Evolutionary conservation across 495 filamentous ascomycete genomes (phyloP).

Genomic region (Tuber umbilicatum): DNA sequence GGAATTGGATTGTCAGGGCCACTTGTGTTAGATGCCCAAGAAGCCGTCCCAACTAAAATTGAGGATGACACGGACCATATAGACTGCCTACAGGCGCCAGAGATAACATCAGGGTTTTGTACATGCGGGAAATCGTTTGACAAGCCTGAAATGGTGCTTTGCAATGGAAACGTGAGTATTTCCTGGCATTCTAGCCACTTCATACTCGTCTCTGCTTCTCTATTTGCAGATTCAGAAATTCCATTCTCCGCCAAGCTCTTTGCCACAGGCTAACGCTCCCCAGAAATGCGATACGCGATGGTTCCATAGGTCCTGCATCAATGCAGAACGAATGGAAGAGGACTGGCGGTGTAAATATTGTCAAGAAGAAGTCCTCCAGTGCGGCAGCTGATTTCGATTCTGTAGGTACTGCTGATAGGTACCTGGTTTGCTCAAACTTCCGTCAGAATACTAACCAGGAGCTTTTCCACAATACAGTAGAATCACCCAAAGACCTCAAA

Average conservation of each 20-base stretch:
- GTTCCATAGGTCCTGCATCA: slow-evolving; percentile 35
- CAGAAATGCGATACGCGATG: slow-evolving; percentile 33
- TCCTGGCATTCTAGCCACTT: background rate
- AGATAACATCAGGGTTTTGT: slow-evolving; percentile 31
- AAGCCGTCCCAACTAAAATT: background rate
- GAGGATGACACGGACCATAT: slow-evolving; percentile 1
- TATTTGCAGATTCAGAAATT: background rate
- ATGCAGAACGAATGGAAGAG: slow-evolving; percentile 9
- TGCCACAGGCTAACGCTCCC: slow-evolving; percentile 13
- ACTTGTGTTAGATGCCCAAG: slow-evolving; percentile 17
- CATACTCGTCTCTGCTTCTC: background rate
- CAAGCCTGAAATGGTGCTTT: slow-evolving; percentile 34
- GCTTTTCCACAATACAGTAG: background rate
- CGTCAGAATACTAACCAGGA: background rate
- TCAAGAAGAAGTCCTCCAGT: background rate
- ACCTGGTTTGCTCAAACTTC: background rate
- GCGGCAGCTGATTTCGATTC: background rate
- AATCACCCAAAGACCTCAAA: background rate
- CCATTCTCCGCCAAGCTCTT: background rate
- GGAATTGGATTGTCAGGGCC: slow-evolving; percentile 35
- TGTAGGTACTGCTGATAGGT: background rate
- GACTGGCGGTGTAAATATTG: slow-evolving; percentile 20
- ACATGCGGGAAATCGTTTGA: slow-evolving; percentile 29
- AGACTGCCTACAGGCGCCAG: background rate
- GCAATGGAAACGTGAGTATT: slow-evolving; percentile 31